A percentile compares a stretch with the other conserved stretches of the same genome.
These are phyloP conservation scores for Ceratobasidium sp. DNA, from an alignment of 1,284 basidiomycete genomes.

Conservation along the genomic window DNA sequence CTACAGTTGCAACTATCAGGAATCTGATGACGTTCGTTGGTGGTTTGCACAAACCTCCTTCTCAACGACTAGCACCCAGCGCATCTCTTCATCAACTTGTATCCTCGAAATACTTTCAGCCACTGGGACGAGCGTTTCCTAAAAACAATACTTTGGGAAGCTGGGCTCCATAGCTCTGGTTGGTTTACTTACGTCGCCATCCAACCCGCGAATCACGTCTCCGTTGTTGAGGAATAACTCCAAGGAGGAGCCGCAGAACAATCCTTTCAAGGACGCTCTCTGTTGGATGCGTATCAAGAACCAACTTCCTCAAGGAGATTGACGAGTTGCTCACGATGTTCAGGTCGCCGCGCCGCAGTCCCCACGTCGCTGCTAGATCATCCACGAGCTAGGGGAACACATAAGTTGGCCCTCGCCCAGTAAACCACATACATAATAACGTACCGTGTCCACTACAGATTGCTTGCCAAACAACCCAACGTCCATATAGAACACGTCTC, in stretches of 20 bases:
- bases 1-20: constrained; percentile 59
- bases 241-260: constrained; percentile 78
- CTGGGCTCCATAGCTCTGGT: constrained; percentile 1
- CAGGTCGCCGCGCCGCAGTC: constrained; percentile 78
- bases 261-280: constrained; percentile 90
- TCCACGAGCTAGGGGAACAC: constrained; percentile 78
- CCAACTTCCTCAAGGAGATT: constrained; percentile 40
- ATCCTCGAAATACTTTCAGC: constrained; percentile 77
- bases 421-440: constrained; percentile 46
- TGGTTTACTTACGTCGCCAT: constrained; percentile 69
- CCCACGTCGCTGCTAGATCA: constrained; percentile 86
- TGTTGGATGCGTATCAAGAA: constrained; percentile 55
- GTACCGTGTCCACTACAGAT: constrained; percentile 77
- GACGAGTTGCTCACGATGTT: constrained; percentile 72
- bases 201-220: constrained; percentile 64
- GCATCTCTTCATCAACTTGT: constrained; percentile 65
- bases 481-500: constrained; percentile 91
- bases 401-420: neutral
- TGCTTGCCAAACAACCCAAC: constrained; percentile 82
- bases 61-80: constrained; percentile 89
- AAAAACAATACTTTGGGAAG: constrained; percentile 23
- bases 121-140: constrained; percentile 83
- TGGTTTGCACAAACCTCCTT: constrained; percentile 77
- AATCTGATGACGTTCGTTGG: neutral
- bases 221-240: constrained; percentile 70